Evolutionary conservation across 768 basidiomycete species (phyloP), one percentile per base, ranked within the genome.

Genomic region (Suillus luteus): DNA sequence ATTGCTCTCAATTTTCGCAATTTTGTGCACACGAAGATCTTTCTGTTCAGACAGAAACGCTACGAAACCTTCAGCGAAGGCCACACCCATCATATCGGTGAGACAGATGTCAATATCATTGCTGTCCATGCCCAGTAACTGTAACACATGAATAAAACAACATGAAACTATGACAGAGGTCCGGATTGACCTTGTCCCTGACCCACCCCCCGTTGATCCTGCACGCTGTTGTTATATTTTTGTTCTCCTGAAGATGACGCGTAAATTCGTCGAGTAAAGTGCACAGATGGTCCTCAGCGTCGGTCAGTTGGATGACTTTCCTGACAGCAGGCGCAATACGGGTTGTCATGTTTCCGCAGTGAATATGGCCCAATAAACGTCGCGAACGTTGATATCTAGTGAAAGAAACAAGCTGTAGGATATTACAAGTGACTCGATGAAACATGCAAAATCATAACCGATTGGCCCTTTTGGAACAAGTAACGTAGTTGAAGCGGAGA

Each of bases 131-230:
- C 89, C 90, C 41, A 99, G 83, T 52, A 99, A 80, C 97, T 95
- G 63, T 55, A 61, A 61, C 63, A 60, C 57, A 65, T 59, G 63
- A 22, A 62, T 43, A 65, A 58, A 38, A 41, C 57, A 22, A 35
- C 15, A 67, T 67, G 64, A 73, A 31, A 46, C 46, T 27, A 49
- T 63, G 9, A 59, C 43, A 48, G 37, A 59, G 64, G 67, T 19
- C 70, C 22, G 4, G 33, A 74, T 78, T 68, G 65, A 95, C 96
- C 89, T 99, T 99, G 76, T 99, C 97, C 71, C 97, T 82, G 52
- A 99, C 97, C 97, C 97, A 99, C 22, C 97, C 97, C 19, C 97
- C 97, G 12, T 95, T 97, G 55, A 99, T 92, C 68, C 97, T 84
- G 73, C 96, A 96, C 1, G 85, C 82, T 0, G 86, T 88, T 5